These are phyloP conservation scores for Aspergillus campestris DNA, from an alignment of 495 filamentous ascomycete species.

Conservation along the genomic window DNA sequence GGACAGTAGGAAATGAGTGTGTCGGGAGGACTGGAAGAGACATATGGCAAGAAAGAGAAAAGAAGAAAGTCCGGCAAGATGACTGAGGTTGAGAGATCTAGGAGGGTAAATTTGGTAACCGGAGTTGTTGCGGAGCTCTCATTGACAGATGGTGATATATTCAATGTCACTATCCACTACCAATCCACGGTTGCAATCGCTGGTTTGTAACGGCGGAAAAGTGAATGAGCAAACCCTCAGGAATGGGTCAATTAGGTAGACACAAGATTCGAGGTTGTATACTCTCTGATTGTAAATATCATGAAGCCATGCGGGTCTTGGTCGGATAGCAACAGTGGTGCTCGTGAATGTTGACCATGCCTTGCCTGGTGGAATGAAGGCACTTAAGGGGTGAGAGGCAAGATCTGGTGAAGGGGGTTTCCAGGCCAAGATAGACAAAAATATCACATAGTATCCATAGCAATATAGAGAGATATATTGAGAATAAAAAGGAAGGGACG, in stretches of 20 bases:
- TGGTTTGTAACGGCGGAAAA: neutral
- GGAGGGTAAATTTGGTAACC: neutral
- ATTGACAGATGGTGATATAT: neutral
- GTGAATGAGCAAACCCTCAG: neutral
- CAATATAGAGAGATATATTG: conserved; percentile 6
- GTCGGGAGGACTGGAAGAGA: conserved; percentile 24
- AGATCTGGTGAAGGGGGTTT: conserved; percentile 1
- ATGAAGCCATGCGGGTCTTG: neutral
- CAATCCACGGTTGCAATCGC: neutral
- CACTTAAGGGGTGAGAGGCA: conserved; percentile 17
- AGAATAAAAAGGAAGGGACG: conserved; percentile 12
- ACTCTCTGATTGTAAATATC: conserved; percentile 4
- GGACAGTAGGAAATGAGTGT: conserved; percentile 19
- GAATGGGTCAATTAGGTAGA: neutral
- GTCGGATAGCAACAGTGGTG: conserved; percentile 1
- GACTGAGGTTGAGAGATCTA: too few species aligned
- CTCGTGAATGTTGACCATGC: conserved; percentile 18
- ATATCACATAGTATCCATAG: conserved; percentile 10
- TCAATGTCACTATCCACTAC: neutral
- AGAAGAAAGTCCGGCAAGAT: neutral
- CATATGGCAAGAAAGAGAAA: conserved; percentile 22
- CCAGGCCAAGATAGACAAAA: conserved; percentile 11
- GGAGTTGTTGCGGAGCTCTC: neutral
- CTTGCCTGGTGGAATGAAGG: conserved; percentile 31
- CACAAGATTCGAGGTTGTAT: conserved; percentile 1